Evolutionary conservation across 2,329 filamentous ascomycete genomes (phyloP), one percentile per base, ranked within the genome.

Genomic region (Helotiales sp.): DNA sequence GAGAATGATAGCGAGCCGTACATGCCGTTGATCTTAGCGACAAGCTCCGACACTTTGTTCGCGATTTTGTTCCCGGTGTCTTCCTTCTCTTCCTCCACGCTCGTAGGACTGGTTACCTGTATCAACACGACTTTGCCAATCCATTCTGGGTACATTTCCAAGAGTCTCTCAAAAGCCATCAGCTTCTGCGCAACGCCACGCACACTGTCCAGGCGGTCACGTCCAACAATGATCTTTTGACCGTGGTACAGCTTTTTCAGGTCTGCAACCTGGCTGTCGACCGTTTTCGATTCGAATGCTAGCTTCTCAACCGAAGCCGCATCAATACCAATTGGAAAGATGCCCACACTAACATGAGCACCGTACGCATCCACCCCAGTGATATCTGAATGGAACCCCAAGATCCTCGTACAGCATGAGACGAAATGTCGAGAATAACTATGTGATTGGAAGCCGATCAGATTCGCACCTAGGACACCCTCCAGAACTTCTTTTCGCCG

Each of bases 171-270:
- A 71, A 96, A 98, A 0, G 93, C 93, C 77, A 96, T 90, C 30
- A 98, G 80, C 75, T 98, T 98, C 74, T 97, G 93, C n/a, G 91
- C 87, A 13, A 98, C 93, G 70, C 95, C 93, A 61, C 93, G 85
- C 44, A 96, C 91, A 67, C 90, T 93, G 73, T 98, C 93, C 52
- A 98, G 78, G n/a, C 93, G 87, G 73, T 98, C 93, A 66, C 93
- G 87, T 10, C 93, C 93, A 55, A 98, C 92, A 66, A 98, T 96
- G 67, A 98, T 88, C 76, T 96, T 96, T 77, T 93, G 96, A 60
- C 88, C 92, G n/a, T 81, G 81, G 71, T 96, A 96, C 66, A 95
- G 77, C 63, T 87, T 83, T 69, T 85, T 87, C 52, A 97, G 84
- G 0, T 84, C 86, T 54, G 81, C 75, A 70, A 92, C 82, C 58